phyloP scores from a whole-genome alignment of 148 eudicot genomes.

The Rhododendron ovatum region DNA sequence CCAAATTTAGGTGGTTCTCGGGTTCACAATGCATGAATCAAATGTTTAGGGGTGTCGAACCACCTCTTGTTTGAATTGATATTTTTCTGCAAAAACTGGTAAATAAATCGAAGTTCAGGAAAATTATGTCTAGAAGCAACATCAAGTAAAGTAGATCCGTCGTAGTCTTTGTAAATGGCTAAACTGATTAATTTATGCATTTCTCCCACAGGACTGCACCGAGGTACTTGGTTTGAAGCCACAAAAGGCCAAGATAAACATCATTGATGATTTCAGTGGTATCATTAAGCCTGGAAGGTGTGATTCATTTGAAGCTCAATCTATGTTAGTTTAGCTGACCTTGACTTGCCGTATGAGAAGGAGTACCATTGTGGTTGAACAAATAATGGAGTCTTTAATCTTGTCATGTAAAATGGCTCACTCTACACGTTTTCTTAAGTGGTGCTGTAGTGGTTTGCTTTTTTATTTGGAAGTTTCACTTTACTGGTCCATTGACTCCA shows the following conservation, averaged over 20 bases:
- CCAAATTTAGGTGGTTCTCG: not conserved
- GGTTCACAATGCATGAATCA: not conserved
- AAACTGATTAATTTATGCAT: not conserved
- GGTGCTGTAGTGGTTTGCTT: not conserved
- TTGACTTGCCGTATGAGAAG: not conserved
- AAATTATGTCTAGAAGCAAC: not conserved
- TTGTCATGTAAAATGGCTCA: not conserved
- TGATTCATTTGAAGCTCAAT: not conserved
- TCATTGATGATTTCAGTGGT: constrained; percentile 57
- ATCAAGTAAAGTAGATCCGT: not conserved
- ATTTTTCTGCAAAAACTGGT: not conserved
- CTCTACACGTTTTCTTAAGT: not conserved
- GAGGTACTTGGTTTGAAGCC: constrained; percentile 7
- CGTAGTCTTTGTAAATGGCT: not conserved
- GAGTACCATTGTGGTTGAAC: not conserved
- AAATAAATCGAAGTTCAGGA: too few species aligned
- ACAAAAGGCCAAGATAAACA: constrained; percentile 27
- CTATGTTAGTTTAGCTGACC: not conserved
- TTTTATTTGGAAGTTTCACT: not conserved
- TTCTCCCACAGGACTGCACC: constrained; percentile 28
- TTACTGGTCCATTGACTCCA: not conserved
- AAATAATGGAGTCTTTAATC: not conserved
- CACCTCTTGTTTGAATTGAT: not conserved
- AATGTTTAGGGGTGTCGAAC: not conserved
- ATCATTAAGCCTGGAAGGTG: constrained; percentile 78